Conservation (phyloP, 768 basidiomycete species). For the Grammothele lineata region DNA sequence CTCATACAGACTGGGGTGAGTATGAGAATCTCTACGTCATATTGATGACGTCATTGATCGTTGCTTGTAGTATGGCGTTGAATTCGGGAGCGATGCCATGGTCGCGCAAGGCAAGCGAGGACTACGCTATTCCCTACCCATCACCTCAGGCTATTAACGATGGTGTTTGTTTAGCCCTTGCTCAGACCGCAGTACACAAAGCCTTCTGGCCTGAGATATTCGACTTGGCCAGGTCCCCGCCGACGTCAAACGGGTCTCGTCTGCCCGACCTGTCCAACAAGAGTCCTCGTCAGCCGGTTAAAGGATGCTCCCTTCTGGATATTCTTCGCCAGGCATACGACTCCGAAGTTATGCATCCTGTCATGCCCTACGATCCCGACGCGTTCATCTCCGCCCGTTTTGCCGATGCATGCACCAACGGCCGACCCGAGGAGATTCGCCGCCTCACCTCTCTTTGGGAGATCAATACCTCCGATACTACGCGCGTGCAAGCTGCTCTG, state of each 20-base stretch:
- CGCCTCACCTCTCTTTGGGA: constrained; percentile 39
- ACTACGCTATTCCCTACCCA: too few species aligned
- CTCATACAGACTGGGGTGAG: constrained; percentile 55
- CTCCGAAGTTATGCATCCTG: constrained; percentile 43
- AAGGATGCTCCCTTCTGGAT: constrained; percentile 41
- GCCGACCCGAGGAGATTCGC: constrained; percentile 41
- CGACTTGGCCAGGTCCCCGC: too few species aligned
- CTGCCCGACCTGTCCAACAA: too few species aligned
- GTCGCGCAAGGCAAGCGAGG: constrained; percentile 43
- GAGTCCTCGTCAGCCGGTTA: constrained; percentile 24
- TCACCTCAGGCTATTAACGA: not conserved
- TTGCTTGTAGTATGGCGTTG: constrained; percentile 41
- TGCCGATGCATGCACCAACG: constrained; percentile 31
- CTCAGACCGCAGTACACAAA: constrained; percentile 43
- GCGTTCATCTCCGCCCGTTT: constrained; percentile 35
- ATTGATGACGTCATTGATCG: too few species aligned
- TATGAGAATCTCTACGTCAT: constrained; percentile 1
- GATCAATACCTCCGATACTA: constrained; percentile 29
- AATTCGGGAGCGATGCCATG: constrained; percentile 48
- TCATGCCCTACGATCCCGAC: constrained; percentile 49
- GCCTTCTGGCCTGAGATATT: constrained; percentile 29
- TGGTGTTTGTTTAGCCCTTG: constrained; percentile 33
- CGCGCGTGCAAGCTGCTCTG: constrained; percentile 31
- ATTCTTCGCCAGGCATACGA: constrained; percentile 49
- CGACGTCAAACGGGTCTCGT: too few species aligned